A percentile compares a stretch with the other conserved stretches of the same genome.
These are phyloP conservation scores for Diaporthe ampelina DNA, from an alignment of 2,329 filamentous ascomycete genomes.

Conservation along the genomic window DNA sequence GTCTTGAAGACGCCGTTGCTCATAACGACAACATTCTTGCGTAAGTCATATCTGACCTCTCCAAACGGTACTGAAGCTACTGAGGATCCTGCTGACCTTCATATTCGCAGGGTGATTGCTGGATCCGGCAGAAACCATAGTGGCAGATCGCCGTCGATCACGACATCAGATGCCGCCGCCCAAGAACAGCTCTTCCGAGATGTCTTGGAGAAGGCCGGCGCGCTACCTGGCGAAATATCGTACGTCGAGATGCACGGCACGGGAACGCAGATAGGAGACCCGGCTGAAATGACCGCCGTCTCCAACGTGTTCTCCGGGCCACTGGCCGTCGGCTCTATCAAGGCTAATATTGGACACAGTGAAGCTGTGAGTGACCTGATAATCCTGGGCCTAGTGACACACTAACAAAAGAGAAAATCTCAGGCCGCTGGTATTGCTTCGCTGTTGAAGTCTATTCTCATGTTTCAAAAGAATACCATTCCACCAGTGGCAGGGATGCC, in stretches of 20 bases:
- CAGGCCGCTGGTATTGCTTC: constrained; percentile 18
- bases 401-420: not conserved
- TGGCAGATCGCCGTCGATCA: not conserved
- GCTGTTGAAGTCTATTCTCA: constrained; percentile 8
- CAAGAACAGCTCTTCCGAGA: not conserved
- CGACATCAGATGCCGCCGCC: not conserved
- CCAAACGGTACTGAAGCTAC: too few species aligned
- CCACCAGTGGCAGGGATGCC: constrained; percentile 25
- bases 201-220: not conserved
- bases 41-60: too few species aligned
- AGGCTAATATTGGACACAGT: constrained; percentile 24
- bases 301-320: constrained; percentile 49
- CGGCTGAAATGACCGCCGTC: not conserved
- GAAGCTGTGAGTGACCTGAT: constrained; percentile 16
- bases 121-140: constrained; percentile 54
- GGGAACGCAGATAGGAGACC: constrained; percentile 2
- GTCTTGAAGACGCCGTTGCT: constrained; percentile 12
- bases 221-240: not conserved
- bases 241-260: constrained; percentile 29
- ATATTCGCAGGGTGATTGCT: constrained; percentile 48
- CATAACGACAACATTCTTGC: constrained; percentile 56
- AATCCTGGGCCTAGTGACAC: too few species aligned
- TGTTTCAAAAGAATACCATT: constrained; percentile 7
- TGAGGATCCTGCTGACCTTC: too few species aligned
- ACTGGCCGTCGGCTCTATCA: constrained; percentile 48